Evolutionary conservation across 2,329 filamentous ascomycete species (phyloP), one percentile per base, ranked within the genome.

Genomic region (Aspergillus sergii): DNA sequence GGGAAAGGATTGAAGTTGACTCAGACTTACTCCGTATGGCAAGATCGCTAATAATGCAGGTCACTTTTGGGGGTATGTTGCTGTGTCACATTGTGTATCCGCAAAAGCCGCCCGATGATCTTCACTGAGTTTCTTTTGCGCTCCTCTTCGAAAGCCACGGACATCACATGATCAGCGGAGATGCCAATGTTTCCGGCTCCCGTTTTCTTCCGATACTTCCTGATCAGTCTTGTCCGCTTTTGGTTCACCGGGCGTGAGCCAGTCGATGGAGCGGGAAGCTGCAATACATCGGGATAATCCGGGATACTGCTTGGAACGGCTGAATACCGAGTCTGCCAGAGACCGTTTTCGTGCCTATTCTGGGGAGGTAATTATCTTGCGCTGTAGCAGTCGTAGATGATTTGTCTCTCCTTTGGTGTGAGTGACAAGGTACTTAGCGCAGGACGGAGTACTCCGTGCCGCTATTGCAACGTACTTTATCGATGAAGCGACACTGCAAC

Each of bases 121-220:
- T 48, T 23, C 56, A 23, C 12, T 34, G 26, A 28, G 26, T 28
- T 28, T 28, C 26, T 28, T 28, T 28, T 28, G 26, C 26, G 26
- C 26, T 28, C 45, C 46, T 59, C 46, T 32, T 16, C n/a, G 16
- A 28, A 51, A n/a, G n/a, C 30, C 26, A 64, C 56, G 57, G 59
- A 21, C 64, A 69, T 74, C 69, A 72, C 68, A 69, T 74, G 71
- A 73, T 69, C 57, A 55, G 68, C 68, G 67, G 68, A 70, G 61
- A 65, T 66, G 67, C 64, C 62, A 65, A 66, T 63, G 21, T 62
- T 65, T 65, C 34, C 39, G 56, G 50, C 41, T 43, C 53, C 71
- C 74, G 71, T 28, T 19, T 69, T 73, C 55, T 64, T 61, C 73
- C 74, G 73, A 67, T 36, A 7, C 28, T 57, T 64, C 58, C 58